These are phyloP conservation scores for Mucor racemosus DNA, from an alignment of 371 early-diverging fungal species.

Conservation along the genomic window DNA sequence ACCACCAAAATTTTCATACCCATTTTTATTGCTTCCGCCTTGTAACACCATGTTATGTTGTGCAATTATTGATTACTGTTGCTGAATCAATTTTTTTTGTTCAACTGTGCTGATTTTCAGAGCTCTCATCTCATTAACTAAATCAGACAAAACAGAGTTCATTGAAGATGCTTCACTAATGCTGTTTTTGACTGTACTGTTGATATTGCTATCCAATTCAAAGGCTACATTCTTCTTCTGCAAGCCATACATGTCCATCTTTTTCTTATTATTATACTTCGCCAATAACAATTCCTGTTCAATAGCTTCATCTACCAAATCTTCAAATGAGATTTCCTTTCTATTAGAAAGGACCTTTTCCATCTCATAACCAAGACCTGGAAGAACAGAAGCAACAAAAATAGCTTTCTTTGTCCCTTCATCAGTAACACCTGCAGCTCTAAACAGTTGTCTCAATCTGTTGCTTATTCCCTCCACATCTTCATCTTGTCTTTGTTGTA, in stretches of 20 bases:
- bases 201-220: not conserved
- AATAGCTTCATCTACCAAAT: not conserved
- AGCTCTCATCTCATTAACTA: not conserved
- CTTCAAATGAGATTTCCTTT: not conserved
- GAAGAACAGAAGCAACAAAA: slow-evolving; percentile 2
- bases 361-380: not conserved
- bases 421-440: not conserved
- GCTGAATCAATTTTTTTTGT: not conserved
- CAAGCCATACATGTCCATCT: not conserved
- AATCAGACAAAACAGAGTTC: not conserved
- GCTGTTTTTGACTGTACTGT: not conserved
- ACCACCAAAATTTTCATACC: too few species aligned
- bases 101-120: not conserved
- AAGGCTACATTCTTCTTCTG: not conserved
- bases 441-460: not conserved
- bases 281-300: not conserved
- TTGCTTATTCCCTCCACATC: not conserved
- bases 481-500: not conserved
- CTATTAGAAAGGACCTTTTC: not conserved
- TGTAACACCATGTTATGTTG: not conserved
- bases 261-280: not conserved
- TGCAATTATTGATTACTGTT: not conserved
- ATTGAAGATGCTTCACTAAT: not conserved
- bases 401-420: not conserved
- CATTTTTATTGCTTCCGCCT: too few species aligned